These are phyloP conservation scores for Prunus armeniaca DNA, from an alignment of 306 rosid genomes.

Conservation along the genomic window DNA sequence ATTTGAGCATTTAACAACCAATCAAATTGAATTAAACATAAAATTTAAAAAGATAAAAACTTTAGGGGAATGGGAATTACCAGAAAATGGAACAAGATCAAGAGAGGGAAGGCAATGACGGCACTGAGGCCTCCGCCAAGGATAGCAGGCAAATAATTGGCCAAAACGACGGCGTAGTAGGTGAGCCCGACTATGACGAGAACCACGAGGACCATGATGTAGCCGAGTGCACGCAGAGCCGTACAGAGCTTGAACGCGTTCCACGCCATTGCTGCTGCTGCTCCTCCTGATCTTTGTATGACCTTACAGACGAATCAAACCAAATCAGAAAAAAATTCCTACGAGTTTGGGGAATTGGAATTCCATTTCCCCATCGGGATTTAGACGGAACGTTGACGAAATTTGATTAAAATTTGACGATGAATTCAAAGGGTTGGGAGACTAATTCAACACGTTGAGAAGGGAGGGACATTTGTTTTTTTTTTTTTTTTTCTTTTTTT, in stretches of 20 bases:
- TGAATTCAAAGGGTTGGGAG: neutral
- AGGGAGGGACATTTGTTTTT: neutral
- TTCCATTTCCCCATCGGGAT: neutral
- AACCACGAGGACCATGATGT: constrained; percentile 57
- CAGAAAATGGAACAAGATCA: constrained; percentile 64
- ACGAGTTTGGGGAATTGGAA: neutral
- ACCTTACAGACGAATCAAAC: neutral
- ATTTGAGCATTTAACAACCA: neutral
- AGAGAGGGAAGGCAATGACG: constrained; percentile 34
- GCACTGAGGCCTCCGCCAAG: constrained; percentile 41
- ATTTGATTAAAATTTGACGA: neutral
- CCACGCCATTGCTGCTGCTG: constrained; percentile 47
- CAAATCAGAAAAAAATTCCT: neutral
- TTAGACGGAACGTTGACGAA: constrained; percentile 9
- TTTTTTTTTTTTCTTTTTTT: neutral
- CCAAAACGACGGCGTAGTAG: constrained; percentile 60
- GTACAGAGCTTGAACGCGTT: constrained; percentile 62
- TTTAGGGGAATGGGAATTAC: constrained; percentile 28
- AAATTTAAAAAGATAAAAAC: neutral
- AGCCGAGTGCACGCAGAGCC: constrained; percentile 58
- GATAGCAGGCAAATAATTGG: constrained; percentile 56
- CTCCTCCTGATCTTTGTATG: constrained; percentile 14
- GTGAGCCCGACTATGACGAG: constrained; percentile 49
- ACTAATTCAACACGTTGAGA: neutral
- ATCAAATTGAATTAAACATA: neutral